phyloP scores from a whole-genome alignment of 1,284 basidiomycete species.

The Ceratobasidium sp. region DNA sequence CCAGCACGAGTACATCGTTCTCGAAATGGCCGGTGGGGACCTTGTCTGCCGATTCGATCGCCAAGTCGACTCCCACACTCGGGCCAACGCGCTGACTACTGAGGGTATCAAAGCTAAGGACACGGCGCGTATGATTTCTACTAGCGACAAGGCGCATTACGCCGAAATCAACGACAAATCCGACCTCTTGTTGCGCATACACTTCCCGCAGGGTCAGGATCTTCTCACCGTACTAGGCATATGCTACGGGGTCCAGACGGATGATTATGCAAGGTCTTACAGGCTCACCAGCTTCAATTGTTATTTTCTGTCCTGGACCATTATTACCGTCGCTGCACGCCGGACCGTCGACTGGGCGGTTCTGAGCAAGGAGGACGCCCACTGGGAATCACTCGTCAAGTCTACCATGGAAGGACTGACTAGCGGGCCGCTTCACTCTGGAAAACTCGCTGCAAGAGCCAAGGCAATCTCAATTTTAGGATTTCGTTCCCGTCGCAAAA shows the following conservation, averaged over 20 bases:
- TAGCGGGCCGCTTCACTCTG: not conserved
- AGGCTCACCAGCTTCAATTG: constrained; percentile 27
- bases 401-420: not conserved
- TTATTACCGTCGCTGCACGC: constrained; percentile 7
- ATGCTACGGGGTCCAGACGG: constrained; percentile 23
- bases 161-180: not conserved
- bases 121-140: constrained; percentile 20
- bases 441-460: not conserved
- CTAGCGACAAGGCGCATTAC: not conserved
- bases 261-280: not conserved
- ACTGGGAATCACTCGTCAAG: constrained; percentile 23
- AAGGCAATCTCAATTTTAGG: too few species aligned
- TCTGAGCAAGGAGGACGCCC: not conserved
- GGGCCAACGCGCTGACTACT: constrained; percentile 9
- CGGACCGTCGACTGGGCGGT: constrained; percentile 11
- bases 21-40: not conserved
- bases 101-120: constrained; percentile 23
- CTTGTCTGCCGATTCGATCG: constrained; percentile 25
- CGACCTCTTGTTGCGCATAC: constrained; percentile 1
- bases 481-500: not conserved
- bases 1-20: not conserved
- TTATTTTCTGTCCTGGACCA: constrained; percentile 22
- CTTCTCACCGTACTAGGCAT: constrained; percentile 16
- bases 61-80: constrained; percentile 3
- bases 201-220: constrained; percentile 17